These are phyloP conservation scores for Phytophthora ohioensis DNA, from an alignment of 352 stramenopile genomes.

Conservation along the genomic window DNA sequence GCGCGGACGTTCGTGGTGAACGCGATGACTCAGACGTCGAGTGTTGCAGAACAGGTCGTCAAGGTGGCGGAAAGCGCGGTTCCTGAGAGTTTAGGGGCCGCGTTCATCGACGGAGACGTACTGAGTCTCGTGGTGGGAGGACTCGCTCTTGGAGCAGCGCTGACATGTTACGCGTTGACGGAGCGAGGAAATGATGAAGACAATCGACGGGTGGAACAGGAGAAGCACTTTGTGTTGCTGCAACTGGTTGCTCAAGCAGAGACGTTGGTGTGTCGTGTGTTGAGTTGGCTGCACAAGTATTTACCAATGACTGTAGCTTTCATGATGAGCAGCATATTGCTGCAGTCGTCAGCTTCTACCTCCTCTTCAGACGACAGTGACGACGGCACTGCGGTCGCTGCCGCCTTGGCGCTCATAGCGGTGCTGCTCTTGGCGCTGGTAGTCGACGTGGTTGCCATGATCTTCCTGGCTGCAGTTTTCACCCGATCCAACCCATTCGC, in stretches of 20 bases:
- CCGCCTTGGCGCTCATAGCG: slow-evolving; percentile 51
- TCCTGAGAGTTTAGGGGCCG: slow-evolving; percentile 36
- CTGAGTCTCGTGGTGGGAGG: slow-evolving; percentile 48
- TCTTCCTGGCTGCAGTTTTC: slow-evolving; percentile 45
- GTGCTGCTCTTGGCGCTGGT: slow-evolving; percentile 60
- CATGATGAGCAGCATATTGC: slow-evolving; percentile 53
- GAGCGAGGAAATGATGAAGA: slow-evolving; percentile 4
- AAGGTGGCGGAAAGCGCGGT: slow-evolving; percentile 44
- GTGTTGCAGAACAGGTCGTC: slow-evolving; percentile 42
- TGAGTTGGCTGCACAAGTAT: slow-evolving; percentile 47
- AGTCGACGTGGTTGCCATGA: slow-evolving; percentile 48
- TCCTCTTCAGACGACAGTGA: slow-evolving; percentile 6
- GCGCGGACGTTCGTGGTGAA: slow-evolving; percentile 36
- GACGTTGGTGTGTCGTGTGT: slow-evolving; percentile 47
- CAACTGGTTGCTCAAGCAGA: slow-evolving; percentile 58
- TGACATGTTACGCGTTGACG: slow-evolving; percentile 30
- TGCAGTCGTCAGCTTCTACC: slow-evolving; percentile 31
- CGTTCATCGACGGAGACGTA: slow-evolving; percentile 45
- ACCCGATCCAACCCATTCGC: slow-evolving; percentile 60
- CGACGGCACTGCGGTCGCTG: slow-evolving; percentile 23
- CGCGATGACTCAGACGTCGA: slow-evolving; percentile 21
- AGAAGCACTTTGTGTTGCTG: slow-evolving; percentile 49
- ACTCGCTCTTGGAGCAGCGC: slow-evolving; percentile 39
- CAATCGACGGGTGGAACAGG: slow-evolving; percentile 1
- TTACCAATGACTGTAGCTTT: slow-evolving; percentile 55